Conservation (phyloP, 768 basidiomycete genomes). For the Phanerochaete carnosa region DNA sequence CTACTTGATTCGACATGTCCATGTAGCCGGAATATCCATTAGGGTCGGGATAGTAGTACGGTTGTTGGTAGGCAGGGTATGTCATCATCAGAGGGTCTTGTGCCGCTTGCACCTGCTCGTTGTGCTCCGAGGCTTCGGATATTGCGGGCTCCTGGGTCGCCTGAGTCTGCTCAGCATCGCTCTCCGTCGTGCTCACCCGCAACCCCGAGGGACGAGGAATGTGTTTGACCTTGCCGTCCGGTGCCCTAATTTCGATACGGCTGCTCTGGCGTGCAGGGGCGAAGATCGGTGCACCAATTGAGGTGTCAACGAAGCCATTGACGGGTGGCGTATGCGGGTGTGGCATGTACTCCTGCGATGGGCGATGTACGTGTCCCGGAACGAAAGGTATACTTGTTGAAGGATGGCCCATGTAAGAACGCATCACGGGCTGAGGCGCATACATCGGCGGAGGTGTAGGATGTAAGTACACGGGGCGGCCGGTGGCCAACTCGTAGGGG, state of each 20-base stretch:
- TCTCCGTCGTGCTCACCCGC: constrained; percentile 36
- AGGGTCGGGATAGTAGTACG: constrained; percentile 70
- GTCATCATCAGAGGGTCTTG: constrained; percentile 33
- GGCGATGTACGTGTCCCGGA: constrained; percentile 61
- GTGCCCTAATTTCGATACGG: constrained; percentile 74
- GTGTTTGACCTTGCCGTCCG: constrained; percentile 29
- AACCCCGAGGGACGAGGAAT: constrained; percentile 36
- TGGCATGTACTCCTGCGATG: constrained; percentile 47
- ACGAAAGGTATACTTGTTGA: constrained; percentile 47
- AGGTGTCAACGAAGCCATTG: constrained; percentile 62
- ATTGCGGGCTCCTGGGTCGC: not conserved
- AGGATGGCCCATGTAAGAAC: constrained; percentile 47
- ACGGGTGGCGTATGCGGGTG: constrained; percentile 61
- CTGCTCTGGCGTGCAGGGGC: constrained; percentile 68
- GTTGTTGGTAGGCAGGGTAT: constrained; percentile 58
- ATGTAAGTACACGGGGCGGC: constrained; percentile 73
- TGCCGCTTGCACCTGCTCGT: constrained; percentile 6
- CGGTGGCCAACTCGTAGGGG: constrained; percentile 80
- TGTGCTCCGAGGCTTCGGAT: constrained; percentile 13
- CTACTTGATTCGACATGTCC: constrained; percentile 63
- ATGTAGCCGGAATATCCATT: constrained; percentile 66
- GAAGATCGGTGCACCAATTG: constrained; percentile 69
- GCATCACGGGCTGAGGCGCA: constrained; percentile 64
- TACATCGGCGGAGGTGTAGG: constrained; percentile 53
- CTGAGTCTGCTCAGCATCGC: not conserved